A percentile compares a stretch with the other conserved stretches of the same genome.
Conservation (phyloP, 2,329 filamentous ascomycete genomes). For the Cyanodermella asteris region DNA sequence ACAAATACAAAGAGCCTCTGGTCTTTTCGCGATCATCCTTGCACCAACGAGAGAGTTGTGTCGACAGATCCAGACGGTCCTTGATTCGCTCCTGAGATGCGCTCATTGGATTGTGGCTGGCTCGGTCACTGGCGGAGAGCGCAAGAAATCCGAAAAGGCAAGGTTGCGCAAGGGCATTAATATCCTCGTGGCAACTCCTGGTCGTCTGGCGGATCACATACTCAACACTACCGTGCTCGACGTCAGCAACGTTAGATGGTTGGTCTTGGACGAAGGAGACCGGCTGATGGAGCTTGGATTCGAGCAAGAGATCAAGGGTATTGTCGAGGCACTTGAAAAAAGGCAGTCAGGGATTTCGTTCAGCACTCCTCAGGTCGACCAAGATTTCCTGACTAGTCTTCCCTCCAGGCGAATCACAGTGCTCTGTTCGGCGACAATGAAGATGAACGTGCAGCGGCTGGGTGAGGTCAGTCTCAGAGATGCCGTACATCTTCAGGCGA, state of each 20-base stretch:
- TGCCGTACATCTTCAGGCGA: slow-evolving; percentile 63
- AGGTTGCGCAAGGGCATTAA: slow-evolving; percentile 82
- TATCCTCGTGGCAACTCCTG: slow-evolving; percentile 85
- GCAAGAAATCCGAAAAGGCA: slow-evolving; percentile 74
- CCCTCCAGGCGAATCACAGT: slow-evolving; percentile 63
- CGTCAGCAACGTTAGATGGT: slow-evolving; percentile 74
- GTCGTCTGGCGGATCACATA: slow-evolving; percentile 73
- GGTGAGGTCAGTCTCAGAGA: slow-evolving; percentile 91
- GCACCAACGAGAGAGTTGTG: slow-evolving; percentile 85
- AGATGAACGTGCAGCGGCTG: slow-evolving; percentile 84
- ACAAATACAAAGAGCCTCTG: slow-evolving; percentile 60
- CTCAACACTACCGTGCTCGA: slow-evolving; percentile 80
- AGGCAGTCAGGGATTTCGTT: no score
- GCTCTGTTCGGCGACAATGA: slow-evolving; percentile 91
- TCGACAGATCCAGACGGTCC: slow-evolving; percentile 73
- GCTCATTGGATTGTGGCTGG: slow-evolving; percentile 88
- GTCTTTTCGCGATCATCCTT: slow-evolving; percentile 81
- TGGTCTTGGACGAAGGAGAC: slow-evolving; percentile 89
- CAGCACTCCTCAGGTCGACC: no score
- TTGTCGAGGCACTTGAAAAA: slow-evolving; percentile 57
- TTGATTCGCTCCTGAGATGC: slow-evolving; percentile 69
- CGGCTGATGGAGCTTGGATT: slow-evolving; percentile 97
- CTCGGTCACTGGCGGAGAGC: slow-evolving; percentile 53
- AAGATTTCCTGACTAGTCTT: slow-evolving; percentile 38
- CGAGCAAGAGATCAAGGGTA: slow-evolving; percentile 75